Percentiles rank a stretch among this genome's conserved stretches.
Conservation (phyloP, 129 eudicot genomes). For the Pulicaria dysenterica region DNA sequence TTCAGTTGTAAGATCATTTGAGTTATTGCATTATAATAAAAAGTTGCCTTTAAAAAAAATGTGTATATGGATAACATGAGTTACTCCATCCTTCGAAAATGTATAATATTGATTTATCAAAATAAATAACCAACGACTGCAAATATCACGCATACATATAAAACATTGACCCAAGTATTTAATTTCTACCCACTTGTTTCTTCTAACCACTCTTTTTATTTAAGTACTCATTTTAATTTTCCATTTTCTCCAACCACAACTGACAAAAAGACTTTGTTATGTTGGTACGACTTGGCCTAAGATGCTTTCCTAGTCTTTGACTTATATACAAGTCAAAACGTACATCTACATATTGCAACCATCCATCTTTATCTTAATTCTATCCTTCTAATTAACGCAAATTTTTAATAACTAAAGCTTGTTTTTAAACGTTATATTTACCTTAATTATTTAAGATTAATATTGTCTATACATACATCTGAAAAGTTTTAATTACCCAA, state of each 20-base stretch:
- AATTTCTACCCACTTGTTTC: conserved; percentile 26
- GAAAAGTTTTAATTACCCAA: background rate
- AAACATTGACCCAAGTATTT: conserved; percentile 19
- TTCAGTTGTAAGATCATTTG: no score
- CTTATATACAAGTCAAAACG: conserved; percentile 16
- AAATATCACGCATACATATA: background rate
- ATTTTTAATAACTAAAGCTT: background rate
- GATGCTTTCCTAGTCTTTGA: conserved; percentile 29
- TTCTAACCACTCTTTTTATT: conserved; percentile 35
- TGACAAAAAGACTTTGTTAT: conserved; percentile 24
- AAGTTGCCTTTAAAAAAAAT: no score
- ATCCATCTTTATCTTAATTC: background rate
- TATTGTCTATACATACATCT: background rate
- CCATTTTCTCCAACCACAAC: conserved; percentile 20
- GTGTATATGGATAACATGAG: no score
- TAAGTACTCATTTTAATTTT: conserved; percentile 14
- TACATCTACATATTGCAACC: conserved; percentile 8
- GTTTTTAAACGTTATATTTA: background rate
- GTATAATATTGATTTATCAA: background rate
- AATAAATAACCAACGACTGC: background rate
- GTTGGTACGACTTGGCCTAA: conserved; percentile 34
- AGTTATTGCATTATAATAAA: no score
- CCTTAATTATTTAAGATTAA: background rate
- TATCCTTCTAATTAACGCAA: background rate
- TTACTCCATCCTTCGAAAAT: background rate